Percentiles rank a stretch among this genome's conserved stretches.
Evolutionary conservation across 192 early-diverging fungal genomes (phyloP).

Genomic region (Backusella westeae): DNA sequence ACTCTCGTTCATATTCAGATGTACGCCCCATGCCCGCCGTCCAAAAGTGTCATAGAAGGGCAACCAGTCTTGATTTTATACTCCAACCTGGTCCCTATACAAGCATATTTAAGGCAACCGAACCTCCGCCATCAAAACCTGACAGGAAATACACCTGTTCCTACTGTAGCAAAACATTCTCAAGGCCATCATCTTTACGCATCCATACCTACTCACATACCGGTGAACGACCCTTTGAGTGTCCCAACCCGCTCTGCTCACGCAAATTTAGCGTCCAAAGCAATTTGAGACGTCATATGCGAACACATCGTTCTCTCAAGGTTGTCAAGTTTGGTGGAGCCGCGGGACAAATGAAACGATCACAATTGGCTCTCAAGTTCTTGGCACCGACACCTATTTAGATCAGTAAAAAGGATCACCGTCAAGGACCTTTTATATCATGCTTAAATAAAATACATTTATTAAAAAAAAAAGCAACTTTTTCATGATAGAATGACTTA

Average conservation of each 20-base stretch:
- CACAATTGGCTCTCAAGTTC: background rate
- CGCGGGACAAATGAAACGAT: background rate
- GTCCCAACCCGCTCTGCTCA: constrained; percentile 56
- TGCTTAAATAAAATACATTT: too few relatives aligned
- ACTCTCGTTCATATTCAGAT: background rate
- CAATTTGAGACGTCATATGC: constrained; percentile 69
- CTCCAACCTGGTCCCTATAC: background rate
- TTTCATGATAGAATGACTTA: too few relatives aligned
- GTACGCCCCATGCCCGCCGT: too few relatives aligned
- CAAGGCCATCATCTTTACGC: constrained; percentile 63
- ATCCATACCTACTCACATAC: constrained; percentile 76
- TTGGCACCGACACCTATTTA: background rate
- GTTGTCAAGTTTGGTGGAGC: background rate
- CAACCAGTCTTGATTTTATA: background rate
- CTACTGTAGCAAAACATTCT: constrained; percentile 61
- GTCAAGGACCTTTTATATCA: too few relatives aligned
- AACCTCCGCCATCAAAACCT: background rate
- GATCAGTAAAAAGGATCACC: too few relatives aligned
- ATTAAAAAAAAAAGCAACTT: too few relatives aligned
- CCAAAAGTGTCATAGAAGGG: background rate
- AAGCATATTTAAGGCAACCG: background rate
- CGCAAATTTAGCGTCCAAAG: constrained; percentile 69
- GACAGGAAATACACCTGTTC: constrained; percentile 54
- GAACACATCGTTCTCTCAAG: constrained; percentile 40
- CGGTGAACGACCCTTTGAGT: constrained; percentile 72